These are phyloP conservation scores for Acer campestre DNA, from an alignment of 345 rosid species.

Conservation along the genomic window DNA sequence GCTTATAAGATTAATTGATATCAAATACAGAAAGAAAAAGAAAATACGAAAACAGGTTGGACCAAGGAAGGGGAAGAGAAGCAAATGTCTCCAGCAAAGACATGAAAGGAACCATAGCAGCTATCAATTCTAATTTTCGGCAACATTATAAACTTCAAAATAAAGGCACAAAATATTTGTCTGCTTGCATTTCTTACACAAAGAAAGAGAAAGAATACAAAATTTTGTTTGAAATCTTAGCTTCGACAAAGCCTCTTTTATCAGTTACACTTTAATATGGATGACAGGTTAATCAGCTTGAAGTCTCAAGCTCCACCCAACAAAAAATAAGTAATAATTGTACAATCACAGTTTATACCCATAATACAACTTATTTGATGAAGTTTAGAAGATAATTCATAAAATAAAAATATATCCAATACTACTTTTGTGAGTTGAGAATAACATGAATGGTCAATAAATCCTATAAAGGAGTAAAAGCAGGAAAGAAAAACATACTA, in stretches of 20 bases:
- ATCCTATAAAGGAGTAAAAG: neutral
- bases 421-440: neutral
- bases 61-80: neutral
- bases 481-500: neutral
- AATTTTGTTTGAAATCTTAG: neutral
- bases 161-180: neutral
- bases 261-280: neutral
- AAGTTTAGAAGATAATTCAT: neutral
- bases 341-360: neutral
- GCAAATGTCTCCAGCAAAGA: neutral
- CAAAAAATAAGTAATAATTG: neutral
- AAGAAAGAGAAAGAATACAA: neutral
- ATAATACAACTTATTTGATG: neutral
- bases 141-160: neutral
- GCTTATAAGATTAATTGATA: slow-evolving; percentile 3
- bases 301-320: neutral
- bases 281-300: neutral
- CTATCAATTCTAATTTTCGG: neutral
- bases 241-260: neutral
- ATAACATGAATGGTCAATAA: neutral
- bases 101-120: neutral
- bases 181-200: neutral
- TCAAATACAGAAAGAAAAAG: neutral
- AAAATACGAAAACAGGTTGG: neutral
- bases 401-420: neutral